These are phyloP conservation scores for Amauroascus verrucosus DNA, from an alignment of 2,329 filamentous ascomycete species.

Conservation along the genomic window DNA sequence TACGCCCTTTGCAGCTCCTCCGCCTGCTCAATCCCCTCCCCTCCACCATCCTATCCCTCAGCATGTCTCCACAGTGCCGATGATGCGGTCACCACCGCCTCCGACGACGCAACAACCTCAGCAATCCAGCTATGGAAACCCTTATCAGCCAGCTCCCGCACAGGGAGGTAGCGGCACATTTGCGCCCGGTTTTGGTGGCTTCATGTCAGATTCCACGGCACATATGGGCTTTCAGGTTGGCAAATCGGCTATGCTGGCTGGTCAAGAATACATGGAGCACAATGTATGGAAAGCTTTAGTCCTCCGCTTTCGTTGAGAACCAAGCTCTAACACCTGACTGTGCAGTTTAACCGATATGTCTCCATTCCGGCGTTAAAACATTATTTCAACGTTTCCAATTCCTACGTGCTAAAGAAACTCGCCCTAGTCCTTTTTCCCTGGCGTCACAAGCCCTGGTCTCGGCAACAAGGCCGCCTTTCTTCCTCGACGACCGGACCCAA, in stretches of 20 bases:
- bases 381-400: slow-evolving; percentile 99
- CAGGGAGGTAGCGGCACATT: slow-evolving; percentile 34
- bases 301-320: not conserved
- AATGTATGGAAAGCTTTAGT: slow-evolving; percentile 55
- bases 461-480: slow-evolving; percentile 59
- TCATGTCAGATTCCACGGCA: slow-evolving; percentile 90
- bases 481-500: slow-evolving; percentile 37
- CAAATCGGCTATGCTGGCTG: slow-evolving; percentile 80
- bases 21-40: slow-evolving; percentile 68
- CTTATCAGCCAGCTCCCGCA: slow-evolving; percentile 38
- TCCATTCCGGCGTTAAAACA: slow-evolving; percentile 90
- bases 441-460: slow-evolving; percentile 95
- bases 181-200: slow-evolving; percentile 64
- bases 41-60: slow-evolving; percentile 96
- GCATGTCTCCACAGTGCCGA: slow-evolving; percentile 94
- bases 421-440: slow-evolving; percentile 92
- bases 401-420: slow-evolving; percentile 88
- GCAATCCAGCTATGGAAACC: slow-evolving; percentile 41
- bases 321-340: not conserved
- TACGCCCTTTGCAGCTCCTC: slow-evolving; percentile 60
- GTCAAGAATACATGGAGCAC: slow-evolving; percentile 89
- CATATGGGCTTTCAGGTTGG: slow-evolving; percentile 93
- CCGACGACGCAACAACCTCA: slow-evolving; percentile 61
- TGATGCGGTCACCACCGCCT: slow-evolving; percentile 88
- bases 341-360: slow-evolving; percentile 67